Base-by-base conservation (phyloP, 148 eudicot genomes). In the Tetragonia tetragonoides region DNA sequence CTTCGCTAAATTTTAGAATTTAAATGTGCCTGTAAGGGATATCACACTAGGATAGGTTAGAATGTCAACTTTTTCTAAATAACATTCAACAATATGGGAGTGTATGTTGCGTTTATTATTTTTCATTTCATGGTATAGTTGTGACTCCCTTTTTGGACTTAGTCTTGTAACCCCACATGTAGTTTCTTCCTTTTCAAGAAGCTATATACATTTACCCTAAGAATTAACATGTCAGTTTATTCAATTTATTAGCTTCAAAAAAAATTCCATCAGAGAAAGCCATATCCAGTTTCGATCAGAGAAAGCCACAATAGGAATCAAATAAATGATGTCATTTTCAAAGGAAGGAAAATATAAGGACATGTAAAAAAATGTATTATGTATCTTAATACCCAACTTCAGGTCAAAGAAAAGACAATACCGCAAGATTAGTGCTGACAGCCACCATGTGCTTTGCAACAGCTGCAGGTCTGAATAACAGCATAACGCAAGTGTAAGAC, bases 391-490 rank as follows among this genome's bases (percentile, higher is more conserved):
- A 56, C 41, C 21, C 24, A 56, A 73, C 68, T 64, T 77, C 67
- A 63, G 21, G 63, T 28, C 63, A 73, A 57, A 63, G 72, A 72
- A 77, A 81, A 65, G 53, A 62, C 54, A 73, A 65, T 85, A 93
- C 99, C 93, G 75, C 87, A 18, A 93, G 92, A 80, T 95, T 95
- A 60, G 99, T 95, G 84, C 99, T 95, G 78, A 95, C 98, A 80
- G 99, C 98, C 77, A 95, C 99, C 99, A 95, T 95, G 78, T 95
- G 99, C 81, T 95, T 95, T 73, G 97, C 90, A 80, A 95, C 99
- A 23, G 99, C 99, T 42, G 85, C 83, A 42, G 97, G 89, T 86
- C 99, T 95, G 89, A 44, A 78, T 73, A 56, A 60, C 56, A 83
- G 74, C 78, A 70, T 65, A 69, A 47, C n/a, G 28, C 24, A 72